A percentile compares a stretch with the other conserved stretches of the same genome.
These are phyloP conservation scores for Eucalyptus urophylla DNA, from an alignment of 345 rosid genomes.

Conservation along the genomic window DNA sequence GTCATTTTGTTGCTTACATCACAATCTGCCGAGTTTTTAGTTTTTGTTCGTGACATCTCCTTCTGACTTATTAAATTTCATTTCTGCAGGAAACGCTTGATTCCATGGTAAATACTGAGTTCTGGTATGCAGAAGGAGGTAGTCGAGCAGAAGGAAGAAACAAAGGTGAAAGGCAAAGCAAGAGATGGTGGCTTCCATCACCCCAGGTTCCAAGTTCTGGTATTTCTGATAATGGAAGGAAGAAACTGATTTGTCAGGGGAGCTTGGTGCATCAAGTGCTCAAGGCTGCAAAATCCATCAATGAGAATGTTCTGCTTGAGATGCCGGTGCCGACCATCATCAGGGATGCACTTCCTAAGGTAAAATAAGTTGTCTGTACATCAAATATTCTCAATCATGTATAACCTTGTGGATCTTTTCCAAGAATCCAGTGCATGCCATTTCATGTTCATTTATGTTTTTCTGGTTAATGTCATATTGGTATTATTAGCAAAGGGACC, in stretches of 20 bases:
- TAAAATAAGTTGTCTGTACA: constrained; percentile 5
- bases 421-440: background rate
- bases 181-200: constrained; percentile 95
- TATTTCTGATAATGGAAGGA: constrained; percentile 57
- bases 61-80: background rate
- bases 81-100: constrained; percentile 64
- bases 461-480: background rate
- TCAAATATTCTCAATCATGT: background rate
- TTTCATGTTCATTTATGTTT: background rate
- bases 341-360: constrained; percentile 75
- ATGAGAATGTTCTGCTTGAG: constrained; percentile 72
- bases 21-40: background rate
- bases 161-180: constrained; percentile 56
- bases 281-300: constrained; percentile 89
- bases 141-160: constrained; percentile 73
- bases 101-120: constrained; percentile 78
- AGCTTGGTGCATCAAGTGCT: constrained; percentile 76
- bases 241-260: constrained; percentile 42
- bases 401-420: background rate
- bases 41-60: background rate
- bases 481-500: background rate
- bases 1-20: constrained; percentile 14
- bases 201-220: constrained; percentile 82
- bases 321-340: constrained; percentile 72
- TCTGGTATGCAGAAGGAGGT: constrained; percentile 85